Conservation (phyloP, 495 filamentous ascomycete species). For the Trichoderma parareesei region DNA sequence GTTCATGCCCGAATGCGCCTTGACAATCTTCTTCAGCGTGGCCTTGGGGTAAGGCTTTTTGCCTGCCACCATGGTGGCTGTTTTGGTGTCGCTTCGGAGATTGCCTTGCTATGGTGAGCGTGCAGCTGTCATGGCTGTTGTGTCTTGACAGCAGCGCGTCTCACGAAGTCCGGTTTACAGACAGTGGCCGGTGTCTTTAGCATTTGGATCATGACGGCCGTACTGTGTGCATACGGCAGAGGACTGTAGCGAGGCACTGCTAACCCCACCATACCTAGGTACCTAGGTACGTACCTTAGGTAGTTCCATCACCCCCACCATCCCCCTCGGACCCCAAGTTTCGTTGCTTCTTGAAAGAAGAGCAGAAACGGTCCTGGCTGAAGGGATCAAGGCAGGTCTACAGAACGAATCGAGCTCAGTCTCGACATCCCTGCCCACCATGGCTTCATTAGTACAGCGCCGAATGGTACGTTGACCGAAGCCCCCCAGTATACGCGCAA, state of each 20-base stretch:
- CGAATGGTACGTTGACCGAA: background rate
- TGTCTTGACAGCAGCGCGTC: background rate
- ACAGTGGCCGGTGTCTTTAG: background rate
- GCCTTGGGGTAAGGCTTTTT: constrained; percentile 78
- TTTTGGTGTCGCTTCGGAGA: background rate
- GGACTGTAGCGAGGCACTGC: background rate
- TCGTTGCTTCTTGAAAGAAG: background rate
- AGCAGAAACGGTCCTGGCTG: too few species aligned
- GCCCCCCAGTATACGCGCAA: background rate
- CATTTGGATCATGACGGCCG: background rate
- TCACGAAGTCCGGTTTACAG: background rate
- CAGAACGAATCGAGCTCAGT: background rate
- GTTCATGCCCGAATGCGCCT: constrained; percentile 73
- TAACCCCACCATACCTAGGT: constrained; percentile 10
- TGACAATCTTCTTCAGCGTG: constrained; percentile 79
- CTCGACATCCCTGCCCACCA: background rate
- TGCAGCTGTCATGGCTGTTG: background rate
- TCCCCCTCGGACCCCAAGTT: background rate
- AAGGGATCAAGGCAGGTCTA: background rate
- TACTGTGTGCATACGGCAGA: background rate
- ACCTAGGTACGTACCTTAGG: too few species aligned
- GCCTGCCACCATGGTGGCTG: constrained; percentile 39
- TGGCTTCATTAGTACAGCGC: constrained; percentile 9
- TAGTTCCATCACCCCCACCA: background rate
- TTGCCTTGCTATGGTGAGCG: background rate